Base-by-base conservation (phyloP, 768 basidiomycete genomes). In the Psilocybe sp. region DNA sequence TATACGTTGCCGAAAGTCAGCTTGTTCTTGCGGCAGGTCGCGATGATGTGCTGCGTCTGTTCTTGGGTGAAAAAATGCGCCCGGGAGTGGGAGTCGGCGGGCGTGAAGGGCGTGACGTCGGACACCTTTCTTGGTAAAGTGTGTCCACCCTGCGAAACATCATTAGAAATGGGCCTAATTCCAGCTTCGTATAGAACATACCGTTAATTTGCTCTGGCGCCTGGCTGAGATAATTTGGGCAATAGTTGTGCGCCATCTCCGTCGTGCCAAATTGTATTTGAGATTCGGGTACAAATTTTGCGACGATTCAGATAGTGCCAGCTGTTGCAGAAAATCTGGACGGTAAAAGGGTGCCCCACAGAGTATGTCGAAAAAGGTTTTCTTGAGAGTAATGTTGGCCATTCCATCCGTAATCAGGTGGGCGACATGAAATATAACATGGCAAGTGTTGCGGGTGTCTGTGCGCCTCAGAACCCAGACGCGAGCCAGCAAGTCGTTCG, bases 361-460 rank as follows among this genome's bases (percentile, higher is more conserved):
- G 15, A 84, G 64, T 2, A 69, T 62, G 28, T 80, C 69, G 41
- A 82, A 55, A 46, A 84, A 75, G 15, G 68, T 68, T 46, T 73
- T 73, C 45, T 73, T 40, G 11, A 82, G 53, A 1, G 71, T 72
- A 7, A 56, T 50, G 50, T 71, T 76, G 10, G 74, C 66, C 39
- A 70, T 70, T 14, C 75, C 78, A 57, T 84, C 82, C 0, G 75
- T 70, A 38, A 83, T 74, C 42, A 65, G 64, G 58, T 85, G 82
- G 1, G 80, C 71, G 13, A 71, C 61, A 36, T 72, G 58, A 16
- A 78, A 57, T 19, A 80, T 44, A 40, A 81, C 36, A 53, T 82
- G 76, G 42, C 74, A 64, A 5, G 50, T 60, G 14, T 66, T 64
- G 1, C 63, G 44, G 11, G 59, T 50, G 55, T 77, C 78, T 5